phyloP scores from a whole-genome alignment of 116 monocot species.

The Posidonia oceanica region DNA sequence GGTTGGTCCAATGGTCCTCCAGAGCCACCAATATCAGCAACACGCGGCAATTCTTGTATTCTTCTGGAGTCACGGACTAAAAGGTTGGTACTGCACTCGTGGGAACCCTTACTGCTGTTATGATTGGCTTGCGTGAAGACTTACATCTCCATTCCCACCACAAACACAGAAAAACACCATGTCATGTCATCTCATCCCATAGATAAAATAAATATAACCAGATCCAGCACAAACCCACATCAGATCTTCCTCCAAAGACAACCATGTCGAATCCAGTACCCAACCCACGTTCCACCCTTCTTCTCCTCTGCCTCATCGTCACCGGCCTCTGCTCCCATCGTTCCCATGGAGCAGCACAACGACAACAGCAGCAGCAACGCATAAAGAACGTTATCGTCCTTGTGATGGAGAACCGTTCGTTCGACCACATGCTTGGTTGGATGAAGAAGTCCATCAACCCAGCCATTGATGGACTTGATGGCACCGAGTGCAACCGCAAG shows the following conservation, averaged over 20 bases:
- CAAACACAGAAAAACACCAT: neutral
- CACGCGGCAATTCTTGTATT: too few species aligned
- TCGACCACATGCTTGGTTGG: constrained; percentile 93
- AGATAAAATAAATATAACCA: neutral
- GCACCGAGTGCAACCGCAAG: constrained; percentile 48
- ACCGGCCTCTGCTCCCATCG: too few species aligned
- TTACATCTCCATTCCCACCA: neutral
- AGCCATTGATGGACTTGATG: constrained; percentile 60
- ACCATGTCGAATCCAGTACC: neutral
- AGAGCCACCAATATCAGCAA: too few species aligned
- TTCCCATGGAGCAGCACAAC: neutral
- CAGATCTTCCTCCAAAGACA: neutral
- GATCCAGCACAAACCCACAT: neutral
- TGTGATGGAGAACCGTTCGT: constrained; percentile 82
- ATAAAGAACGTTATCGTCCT: constrained; percentile 63
- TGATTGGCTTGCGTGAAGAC: too few species aligned
- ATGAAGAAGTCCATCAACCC: constrained; percentile 60
- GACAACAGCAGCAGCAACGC: constrained; percentile 11
- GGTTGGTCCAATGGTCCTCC: too few species aligned
- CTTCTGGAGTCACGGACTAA: too few species aligned
- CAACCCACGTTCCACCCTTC: neutral
- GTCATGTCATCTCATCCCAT: neutral
- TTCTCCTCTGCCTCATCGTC: constrained; percentile 2
- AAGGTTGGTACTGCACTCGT: too few species aligned
- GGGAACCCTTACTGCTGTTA: too few species aligned